phyloP scores from a whole-genome alignment of 495 filamentous ascomycete species.

The Penicillium cosmopolitanum region DNA sequence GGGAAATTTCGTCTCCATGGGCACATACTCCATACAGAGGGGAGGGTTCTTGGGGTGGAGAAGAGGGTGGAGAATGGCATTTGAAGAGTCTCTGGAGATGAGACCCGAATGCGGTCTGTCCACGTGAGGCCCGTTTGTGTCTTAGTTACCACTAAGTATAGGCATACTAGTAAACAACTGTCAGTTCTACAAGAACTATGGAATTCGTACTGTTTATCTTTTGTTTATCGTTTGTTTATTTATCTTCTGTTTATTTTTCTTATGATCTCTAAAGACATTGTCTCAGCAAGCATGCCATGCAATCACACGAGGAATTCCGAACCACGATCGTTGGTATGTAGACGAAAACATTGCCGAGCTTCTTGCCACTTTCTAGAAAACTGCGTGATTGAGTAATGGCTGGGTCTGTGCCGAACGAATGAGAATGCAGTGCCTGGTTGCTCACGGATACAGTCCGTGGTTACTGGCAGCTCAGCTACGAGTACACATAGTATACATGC shows the following conservation, averaged over 20 bases:
- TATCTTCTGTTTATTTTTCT: neutral
- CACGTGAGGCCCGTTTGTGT: constrained; percentile 22
- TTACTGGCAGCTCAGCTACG: constrained; percentile 10
- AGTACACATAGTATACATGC: neutral
- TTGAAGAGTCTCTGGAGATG: constrained; percentile 6
- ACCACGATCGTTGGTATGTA: constrained; percentile 19
- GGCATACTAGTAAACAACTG: neutral
- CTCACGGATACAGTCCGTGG: constrained; percentile 20
- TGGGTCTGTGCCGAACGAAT: constrained; percentile 26
- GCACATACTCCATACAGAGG: constrained; percentile 23
- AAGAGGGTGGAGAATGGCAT: constrained; percentile 26
- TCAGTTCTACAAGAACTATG: neutral
- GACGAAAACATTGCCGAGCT: constrained; percentile 18
- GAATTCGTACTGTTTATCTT: neutral
- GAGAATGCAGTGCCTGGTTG: constrained; percentile 23
- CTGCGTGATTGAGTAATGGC: constrained; percentile 24
- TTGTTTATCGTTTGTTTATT: neutral
- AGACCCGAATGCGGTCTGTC: constrained; percentile 10
- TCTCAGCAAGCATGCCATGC: constrained; percentile 12
- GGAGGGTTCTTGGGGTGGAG: constrained; percentile 27
- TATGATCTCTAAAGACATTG: constrained; percentile 1
- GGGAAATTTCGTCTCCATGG: constrained; percentile 36
- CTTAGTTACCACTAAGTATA: neutral
- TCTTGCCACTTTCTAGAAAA: constrained; percentile 36
- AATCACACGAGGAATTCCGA: neutral